Base-by-base conservation (phyloP, 805 yeast genomes). In the Schwanniomyces sp. region DNA sequence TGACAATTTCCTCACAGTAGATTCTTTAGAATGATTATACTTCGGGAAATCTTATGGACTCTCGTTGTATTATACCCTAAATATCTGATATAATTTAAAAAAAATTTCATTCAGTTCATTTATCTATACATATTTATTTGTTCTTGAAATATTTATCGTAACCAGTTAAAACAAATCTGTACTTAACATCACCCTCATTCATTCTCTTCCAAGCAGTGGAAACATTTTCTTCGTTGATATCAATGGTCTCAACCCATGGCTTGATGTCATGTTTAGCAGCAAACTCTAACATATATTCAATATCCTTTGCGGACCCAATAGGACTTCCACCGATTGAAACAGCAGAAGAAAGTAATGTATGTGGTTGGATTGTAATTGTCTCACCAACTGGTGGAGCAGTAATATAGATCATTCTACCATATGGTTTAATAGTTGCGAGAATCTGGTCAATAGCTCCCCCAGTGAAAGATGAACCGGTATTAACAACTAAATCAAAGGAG, bases 121-220 rank as follows among this genome's bases (percentile, higher is more conserved):
- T n/a, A n/a, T n/a, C n/a, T n/a, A n/a, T n/a, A n/a, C n/a, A n/a
- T n/a, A n/a, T n/a, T n/a, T n/a, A n/a, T n/a, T n/a, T n/a, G n/a
- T 27, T 27, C 36, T 37, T 37, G 7, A 46, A 46, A 18, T 38
- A 29, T 59, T 78, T 68, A 54, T 82, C 79, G 63, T 69, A 82
- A 21, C 79, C 81, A 44, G 79, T 76, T 52, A 85, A 69, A 4
- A 84, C 84, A 57, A 80, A 80, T 70, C 90, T 78, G 64, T 72
- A 74, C 44, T 66, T 63, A 44, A 69, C 72, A 26, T 64, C 70
- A 43, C 67, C 66, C 16, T 63, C 48, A 39, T 62, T 53, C 46
- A 67, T 61, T 46, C 67, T 63, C 34, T 58, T 59, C 57, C 73
- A 61, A 5, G 73, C 78, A 47, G 60, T 55, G 21, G 62, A 55